Evolutionary conservation across 257 asterid genomes (phyloP).

Genomic region (Rubia yunnanensis): DNA sequence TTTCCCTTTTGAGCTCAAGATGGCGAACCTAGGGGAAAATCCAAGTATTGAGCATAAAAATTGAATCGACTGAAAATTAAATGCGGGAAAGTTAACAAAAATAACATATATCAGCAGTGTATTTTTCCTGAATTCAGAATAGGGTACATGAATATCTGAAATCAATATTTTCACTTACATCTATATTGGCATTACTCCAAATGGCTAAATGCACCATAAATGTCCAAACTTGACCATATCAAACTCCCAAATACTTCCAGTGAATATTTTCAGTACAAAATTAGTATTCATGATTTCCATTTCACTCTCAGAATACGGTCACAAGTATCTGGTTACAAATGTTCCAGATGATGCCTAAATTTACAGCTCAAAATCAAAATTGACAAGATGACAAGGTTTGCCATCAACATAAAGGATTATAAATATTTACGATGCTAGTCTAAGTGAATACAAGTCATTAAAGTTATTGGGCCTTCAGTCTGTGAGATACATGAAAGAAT

Average conservation of each 20-base stretch:
- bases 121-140: neutral
- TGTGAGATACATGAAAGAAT: neutral
- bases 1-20: slow-evolving; percentile 84
- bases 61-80: neutral
- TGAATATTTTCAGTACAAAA: neutral
- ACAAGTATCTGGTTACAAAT: neutral
- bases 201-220: neutral
- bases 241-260: neutral
- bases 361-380: neutral
- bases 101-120: neutral
- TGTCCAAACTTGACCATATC: neutral
- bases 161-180: neutral
- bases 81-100: neutral
- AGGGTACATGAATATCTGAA: neutral
- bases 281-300: neutral
- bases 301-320: neutral
- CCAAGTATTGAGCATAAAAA: neutral
- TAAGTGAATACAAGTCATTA: neutral
- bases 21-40: slow-evolving; percentile 65
- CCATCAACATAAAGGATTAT: neutral
- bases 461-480: neutral
- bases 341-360: neutral
- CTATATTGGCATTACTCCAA: neutral
- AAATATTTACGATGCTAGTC: neutral
- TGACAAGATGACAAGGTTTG: neutral